Evolutionary conservation across 2,329 filamentous ascomycete genomes (phyloP).

Genomic region (Elsinoe batatas): DNA sequence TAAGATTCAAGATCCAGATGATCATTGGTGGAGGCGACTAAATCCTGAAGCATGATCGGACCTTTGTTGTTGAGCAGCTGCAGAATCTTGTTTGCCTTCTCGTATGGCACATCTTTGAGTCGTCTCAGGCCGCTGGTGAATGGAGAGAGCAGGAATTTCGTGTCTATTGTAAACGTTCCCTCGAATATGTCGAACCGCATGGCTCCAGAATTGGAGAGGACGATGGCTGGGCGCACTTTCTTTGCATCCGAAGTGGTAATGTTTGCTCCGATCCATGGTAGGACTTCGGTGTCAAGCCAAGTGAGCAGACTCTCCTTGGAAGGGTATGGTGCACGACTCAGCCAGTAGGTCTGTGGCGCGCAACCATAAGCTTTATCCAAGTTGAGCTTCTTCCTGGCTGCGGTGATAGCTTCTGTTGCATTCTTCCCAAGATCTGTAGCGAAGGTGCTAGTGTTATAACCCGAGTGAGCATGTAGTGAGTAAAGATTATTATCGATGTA

Average conservation of each 20-base stretch:
- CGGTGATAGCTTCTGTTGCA: slow-evolving; percentile 58
- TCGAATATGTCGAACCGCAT: slow-evolving; percentile 94
- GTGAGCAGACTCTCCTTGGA: slow-evolving; percentile 66
- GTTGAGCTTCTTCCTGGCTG: slow-evolving; percentile 58
- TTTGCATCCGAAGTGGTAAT: slow-evolving; percentile 18
- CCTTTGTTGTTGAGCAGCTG: slow-evolving; percentile 49
- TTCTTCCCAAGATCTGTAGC: slow-evolving; percentile 63
- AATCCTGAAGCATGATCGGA: slow-evolving; percentile 34
- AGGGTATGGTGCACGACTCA: slow-evolving; percentile 67
- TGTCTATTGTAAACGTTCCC: slow-evolving; percentile 80
- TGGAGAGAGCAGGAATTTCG: slow-evolving; percentile 75
- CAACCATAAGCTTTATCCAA: slow-evolving; percentile 75
- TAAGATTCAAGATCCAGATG: slow-evolving; percentile 27
- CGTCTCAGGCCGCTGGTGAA: slow-evolving; percentile 72
- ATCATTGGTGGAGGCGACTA: slow-evolving; percentile 18
- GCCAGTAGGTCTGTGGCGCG: slow-evolving; percentile 70
- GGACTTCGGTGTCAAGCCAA: slow-evolving; percentile 65
- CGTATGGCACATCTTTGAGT: slow-evolving; percentile 71
- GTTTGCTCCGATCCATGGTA: slow-evolving; percentile 53
- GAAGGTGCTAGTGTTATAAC: slow-evolving; percentile 61
- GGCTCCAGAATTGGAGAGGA: slow-evolving; percentile 79
- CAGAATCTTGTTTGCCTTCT: slow-evolving; percentile 59
- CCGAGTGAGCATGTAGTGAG: slow-evolving; percentile 72
- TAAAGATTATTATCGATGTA: slow-evolving; percentile 94
- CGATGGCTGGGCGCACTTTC: slow-evolving; percentile 54